Conservation (phyloP, 1,284 basidiomycete genomes). For the Apiotrichum sp. region DNA sequence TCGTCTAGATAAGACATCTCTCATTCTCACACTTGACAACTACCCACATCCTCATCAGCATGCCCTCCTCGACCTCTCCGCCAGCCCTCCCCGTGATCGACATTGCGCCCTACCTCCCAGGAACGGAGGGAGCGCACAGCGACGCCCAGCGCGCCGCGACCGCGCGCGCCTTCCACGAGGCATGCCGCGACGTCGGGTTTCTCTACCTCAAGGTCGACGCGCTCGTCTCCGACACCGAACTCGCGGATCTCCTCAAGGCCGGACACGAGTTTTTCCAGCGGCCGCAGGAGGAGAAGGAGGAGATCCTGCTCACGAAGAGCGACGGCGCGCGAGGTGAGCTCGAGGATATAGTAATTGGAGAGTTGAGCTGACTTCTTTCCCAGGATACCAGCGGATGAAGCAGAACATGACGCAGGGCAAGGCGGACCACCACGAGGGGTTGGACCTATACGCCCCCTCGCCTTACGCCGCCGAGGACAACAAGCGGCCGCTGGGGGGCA, state of each 20-base stretch:
- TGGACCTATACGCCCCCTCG: constrained; percentile 68
- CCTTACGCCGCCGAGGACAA: constrained; percentile 19
- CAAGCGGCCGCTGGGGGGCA: constrained; percentile 48
- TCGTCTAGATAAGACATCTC: background rate
- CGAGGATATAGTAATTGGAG: background rate
- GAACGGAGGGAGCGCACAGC: background rate
- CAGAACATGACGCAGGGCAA: constrained; percentile 80
- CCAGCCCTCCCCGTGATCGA: constrained; percentile 38
- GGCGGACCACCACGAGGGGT: constrained; percentile 74
- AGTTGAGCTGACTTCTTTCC: background rate
- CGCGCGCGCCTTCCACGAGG: constrained; percentile 60
- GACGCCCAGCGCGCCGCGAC: constrained; percentile 33
- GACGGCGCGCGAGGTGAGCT: constrained; percentile 66
- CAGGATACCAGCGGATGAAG: constrained; percentile 51
- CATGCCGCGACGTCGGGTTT: constrained; percentile 73
- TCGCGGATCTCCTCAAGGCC: constrained; percentile 58
- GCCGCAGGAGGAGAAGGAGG: constrained; percentile 66
- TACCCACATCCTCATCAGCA: background rate
- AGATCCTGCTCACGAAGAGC: constrained; percentile 58
- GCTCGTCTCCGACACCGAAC: constrained; percentile 55
- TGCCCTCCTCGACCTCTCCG: background rate
- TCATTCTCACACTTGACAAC: background rate
- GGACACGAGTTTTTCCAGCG: constrained; percentile 65
- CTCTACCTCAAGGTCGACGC: constrained; percentile 70
- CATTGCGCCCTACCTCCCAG: constrained; percentile 34